Percentiles rank a stretch among this genome's conserved stretches.
Conservation (phyloP, 345 rosid genomes). For the Melaleuca alternifolia region DNA sequence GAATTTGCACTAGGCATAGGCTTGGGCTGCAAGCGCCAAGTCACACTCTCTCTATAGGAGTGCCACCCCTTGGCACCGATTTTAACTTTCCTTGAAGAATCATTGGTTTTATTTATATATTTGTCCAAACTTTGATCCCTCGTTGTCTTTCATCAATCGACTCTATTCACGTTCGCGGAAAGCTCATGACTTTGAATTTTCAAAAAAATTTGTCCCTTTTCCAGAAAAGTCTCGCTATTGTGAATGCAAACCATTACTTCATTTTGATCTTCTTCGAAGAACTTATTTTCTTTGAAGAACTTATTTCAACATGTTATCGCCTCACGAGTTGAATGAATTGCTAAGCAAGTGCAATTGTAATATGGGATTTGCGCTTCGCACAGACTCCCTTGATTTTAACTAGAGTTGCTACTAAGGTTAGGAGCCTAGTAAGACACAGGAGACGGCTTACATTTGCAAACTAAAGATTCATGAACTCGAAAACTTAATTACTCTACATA, state of each 20-base stretch:
- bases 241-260: background rate
- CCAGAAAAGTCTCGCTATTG: background rate
- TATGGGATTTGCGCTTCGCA: background rate
- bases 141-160: too few relatives aligned
- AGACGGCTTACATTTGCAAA: fast-evolving
- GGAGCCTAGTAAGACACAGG: fast-evolving
- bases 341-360: background rate
- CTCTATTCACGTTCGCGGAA: too few relatives aligned
- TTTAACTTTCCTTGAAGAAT: too few relatives aligned
- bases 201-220: too few relatives aligned
- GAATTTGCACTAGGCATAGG: background rate
- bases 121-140: too few relatives aligned
- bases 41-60: background rate
- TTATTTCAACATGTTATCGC: too few relatives aligned
- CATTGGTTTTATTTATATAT: too few relatives aligned
- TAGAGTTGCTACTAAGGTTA: too few relatives aligned
- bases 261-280: background rate
- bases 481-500: background rate
- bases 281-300: too few relatives aligned
- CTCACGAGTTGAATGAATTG: background rate
- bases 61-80: background rate
- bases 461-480: too few relatives aligned
- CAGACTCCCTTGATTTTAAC: too few relatives aligned
- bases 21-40: background rate
- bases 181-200: background rate